Evolutionary conservation across 495 filamentous ascomycete genomes (phyloP).

Genomic region (Emericellopsis terricola): DNA sequence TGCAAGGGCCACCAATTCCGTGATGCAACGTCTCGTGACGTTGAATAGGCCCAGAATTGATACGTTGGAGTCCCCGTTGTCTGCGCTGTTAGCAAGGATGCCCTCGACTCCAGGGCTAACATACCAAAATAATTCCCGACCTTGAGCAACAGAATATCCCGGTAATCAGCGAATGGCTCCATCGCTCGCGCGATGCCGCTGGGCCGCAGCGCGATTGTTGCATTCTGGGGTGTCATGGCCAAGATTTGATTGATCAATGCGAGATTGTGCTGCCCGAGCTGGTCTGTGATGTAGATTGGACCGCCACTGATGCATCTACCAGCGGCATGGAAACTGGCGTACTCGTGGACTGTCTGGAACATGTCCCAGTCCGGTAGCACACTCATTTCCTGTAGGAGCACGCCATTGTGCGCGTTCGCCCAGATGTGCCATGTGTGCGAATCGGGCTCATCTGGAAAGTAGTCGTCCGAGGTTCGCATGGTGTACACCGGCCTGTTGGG

Average conservation of each 20-base stretch:
- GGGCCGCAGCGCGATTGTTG: conserved; percentile 62
- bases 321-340: conserved; percentile 70
- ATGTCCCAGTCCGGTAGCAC: conserved; percentile 86
- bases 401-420: conserved; percentile 78
- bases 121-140: conserved; percentile 53
- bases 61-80: too few relatives aligned
- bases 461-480: conserved; percentile 85
- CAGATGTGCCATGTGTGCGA: conserved; percentile 92
- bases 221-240: conserved; percentile 40
- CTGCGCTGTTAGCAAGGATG: conserved; percentile 34
- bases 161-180: conserved; percentile 56
- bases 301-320: conserved; percentile 81
- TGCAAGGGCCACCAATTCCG: conserved; percentile 47
- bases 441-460: conserved; percentile 59
- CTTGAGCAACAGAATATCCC: conserved; percentile 53
- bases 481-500: conserved; percentile 47
- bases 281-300: conserved; percentile 85
- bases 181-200: conserved; percentile 49
- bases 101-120: too few relatives aligned
- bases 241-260: conserved; percentile 63
- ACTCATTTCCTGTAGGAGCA: conserved; percentile 47
- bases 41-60: conserved; percentile 79
- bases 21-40: conserved; percentile 32
- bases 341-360: conserved; percentile 79
- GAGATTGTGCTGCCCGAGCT: conserved; percentile 62